Conservation (phyloP, 768 basidiomycete species). For the Mycena epipterygia region DNA sequence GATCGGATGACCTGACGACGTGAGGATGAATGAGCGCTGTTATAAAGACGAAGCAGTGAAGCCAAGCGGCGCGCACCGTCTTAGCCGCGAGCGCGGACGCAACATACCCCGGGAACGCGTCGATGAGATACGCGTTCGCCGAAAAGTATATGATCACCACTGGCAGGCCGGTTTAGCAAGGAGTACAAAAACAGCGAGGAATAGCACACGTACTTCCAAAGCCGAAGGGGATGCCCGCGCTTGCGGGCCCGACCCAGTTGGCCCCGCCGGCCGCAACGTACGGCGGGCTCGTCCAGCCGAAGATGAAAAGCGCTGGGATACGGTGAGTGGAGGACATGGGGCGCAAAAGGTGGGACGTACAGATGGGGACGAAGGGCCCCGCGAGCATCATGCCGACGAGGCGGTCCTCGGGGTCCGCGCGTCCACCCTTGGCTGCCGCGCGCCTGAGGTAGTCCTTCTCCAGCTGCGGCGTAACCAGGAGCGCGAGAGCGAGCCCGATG, state of each 20-base stretch:
- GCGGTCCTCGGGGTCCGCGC: slow-evolving; percentile 58
- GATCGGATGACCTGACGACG: slow-evolving; percentile 49
- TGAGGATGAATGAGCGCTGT: slow-evolving; percentile 45
- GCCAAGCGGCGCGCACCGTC: slow-evolving; percentile 45
- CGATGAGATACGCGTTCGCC: slow-evolving; percentile 56
- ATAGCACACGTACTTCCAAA: slow-evolving; percentile 38
- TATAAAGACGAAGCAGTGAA: too few species aligned
- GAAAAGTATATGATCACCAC: slow-evolving; percentile 56
- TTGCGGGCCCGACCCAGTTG: slow-evolving; percentile 53
- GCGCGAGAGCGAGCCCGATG: slow-evolving; percentile 52
- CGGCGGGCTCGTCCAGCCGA: slow-evolving; percentile 58
- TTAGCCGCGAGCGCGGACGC: slow-evolving; percentile 56
- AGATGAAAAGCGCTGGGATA: slow-evolving; percentile 54
- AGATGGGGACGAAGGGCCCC: slow-evolving; percentile 46
- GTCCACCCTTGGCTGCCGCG: slow-evolving; percentile 49
- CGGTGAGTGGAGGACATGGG: background rate
- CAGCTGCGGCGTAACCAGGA: slow-evolving; percentile 49
- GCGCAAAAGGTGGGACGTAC: slow-evolving; percentile 38
- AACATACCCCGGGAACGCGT: slow-evolving; percentile 54
- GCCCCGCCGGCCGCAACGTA: slow-evolving; percentile 49
- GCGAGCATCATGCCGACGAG: slow-evolving; percentile 54
- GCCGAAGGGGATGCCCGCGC: slow-evolving; percentile 54
- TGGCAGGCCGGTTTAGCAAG: slow-evolving; percentile 7
- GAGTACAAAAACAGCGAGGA: background rate
- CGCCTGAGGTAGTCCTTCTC: slow-evolving; percentile 50